Evolutionary conservation across 805 yeast genomes (phyloP), one percentile per base, ranked within the genome.

Genomic region (Hanseniaspora occidentalis): DNA sequence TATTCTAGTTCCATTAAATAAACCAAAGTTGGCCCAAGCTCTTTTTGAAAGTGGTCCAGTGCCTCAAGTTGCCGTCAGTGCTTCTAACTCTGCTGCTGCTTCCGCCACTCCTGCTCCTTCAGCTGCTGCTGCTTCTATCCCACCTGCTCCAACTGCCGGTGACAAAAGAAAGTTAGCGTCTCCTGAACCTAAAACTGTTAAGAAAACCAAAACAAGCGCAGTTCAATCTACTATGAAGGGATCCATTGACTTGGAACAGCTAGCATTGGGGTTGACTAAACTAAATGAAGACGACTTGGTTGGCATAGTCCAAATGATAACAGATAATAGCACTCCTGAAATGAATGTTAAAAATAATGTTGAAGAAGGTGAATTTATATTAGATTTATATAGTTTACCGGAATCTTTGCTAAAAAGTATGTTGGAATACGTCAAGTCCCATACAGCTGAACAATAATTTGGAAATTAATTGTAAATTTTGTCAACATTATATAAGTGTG

Each of bases 271-370:
- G 2, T 71, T 89, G 51, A 84, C 94, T 40, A 84, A 84, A 61
- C 69, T 89, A 48, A 78, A 70, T 43, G 97, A 89, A 62, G 97
- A 92, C 56, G 96, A 92, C 61, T 69, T 89, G 50, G 75, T 92
- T 38, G 94, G 86, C 25, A 92, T 92, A 37, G 97, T 89, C 41
- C 97, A 89, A 63, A 88, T 89, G 96, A 92, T 89, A 31, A 86
- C 95, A 35, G 97, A 89, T 60, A 92, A 92, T 64, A 75, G 84
- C 56, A 85, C 97, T 4, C 76, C 84, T 35, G 97, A 89, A 37
- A 89, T 89, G 95, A 86, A 82, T 62, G 81, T 89, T 51, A 88
- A 88, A 58, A 89, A 92, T 60, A 95, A 89, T 54, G 86, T 84
- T 38, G 97, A 89, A 46, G 89, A 84, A 52, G 98, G 98, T 40